These are phyloP conservation scores for Suillus ampliporus DNA, from an alignment of 768 basidiomycete genomes.

Conservation along the genomic window DNA sequence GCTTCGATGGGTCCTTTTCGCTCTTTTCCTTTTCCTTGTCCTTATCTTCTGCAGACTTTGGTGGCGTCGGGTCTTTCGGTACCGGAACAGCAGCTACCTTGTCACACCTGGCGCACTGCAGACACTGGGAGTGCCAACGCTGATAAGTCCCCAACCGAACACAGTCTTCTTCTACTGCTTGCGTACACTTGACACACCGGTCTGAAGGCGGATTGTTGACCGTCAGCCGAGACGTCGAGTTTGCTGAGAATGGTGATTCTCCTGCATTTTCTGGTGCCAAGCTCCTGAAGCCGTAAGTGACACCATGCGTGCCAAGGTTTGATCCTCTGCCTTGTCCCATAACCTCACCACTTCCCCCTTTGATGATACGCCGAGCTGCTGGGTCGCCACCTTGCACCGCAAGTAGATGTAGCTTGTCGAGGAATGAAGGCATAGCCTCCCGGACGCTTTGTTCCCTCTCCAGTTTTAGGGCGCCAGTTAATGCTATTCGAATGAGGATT, in stretches of 20 bases:
- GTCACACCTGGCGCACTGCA: conserved; percentile 85
- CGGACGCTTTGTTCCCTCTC: conserved; percentile 87
- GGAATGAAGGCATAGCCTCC: conserved; percentile 86
- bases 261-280: conserved; percentile 91
- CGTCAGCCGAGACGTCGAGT: conserved; percentile 51
- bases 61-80: conserved; percentile 59
- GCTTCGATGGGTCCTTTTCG: conserved; percentile 57
- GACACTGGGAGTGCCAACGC: conserved; percentile 94
- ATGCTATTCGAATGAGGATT: conserved; percentile 96
- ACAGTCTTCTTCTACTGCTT: conserved; percentile 97
- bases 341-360: conserved; percentile 72
- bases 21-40: conserved; percentile 47
- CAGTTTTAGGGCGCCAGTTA: conserved; percentile 94
- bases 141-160: conserved; percentile 94
- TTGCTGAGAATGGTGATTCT: conserved; percentile 72
- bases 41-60: conserved; percentile 56
- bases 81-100: conserved; percentile 70
- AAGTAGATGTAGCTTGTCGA: conserved; percentile 91
- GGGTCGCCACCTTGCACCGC: conserved; percentile 87
- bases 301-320: conserved; percentile 82
- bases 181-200: conserved; percentile 85
- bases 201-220: conserved; percentile 84
- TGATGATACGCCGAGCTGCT: conserved; percentile 74
- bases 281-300: conserved; percentile 92
- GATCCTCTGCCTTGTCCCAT: conserved; percentile 44